Evolutionary conservation across 768 basidiomycete species (phyloP), one percentile per base, ranked within the genome.

Genomic region (Naganishia vaughanmartiniae): DNA sequence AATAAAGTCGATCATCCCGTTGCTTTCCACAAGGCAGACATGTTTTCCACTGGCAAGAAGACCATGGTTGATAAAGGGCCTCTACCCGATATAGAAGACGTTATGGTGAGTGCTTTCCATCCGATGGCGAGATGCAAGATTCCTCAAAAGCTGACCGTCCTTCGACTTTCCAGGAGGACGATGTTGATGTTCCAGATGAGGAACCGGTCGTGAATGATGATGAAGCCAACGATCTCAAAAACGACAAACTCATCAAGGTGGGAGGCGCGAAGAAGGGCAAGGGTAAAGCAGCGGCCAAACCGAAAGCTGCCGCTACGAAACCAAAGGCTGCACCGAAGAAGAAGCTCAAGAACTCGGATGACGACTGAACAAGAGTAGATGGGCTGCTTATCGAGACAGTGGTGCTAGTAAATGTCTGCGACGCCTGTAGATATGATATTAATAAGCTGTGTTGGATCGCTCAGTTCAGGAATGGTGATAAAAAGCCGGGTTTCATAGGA

Each of bases 51-150:
- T 11, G 90, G 90, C 21, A 92, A 90, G 78, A 94, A 92, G 86
- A 94, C 90, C 76, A 84, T 94, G 46, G 86, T 87, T 0, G 82
- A 81, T 54, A 73, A 65, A 11, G 90, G 87, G 4, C 86, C 90
- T 5, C 87, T 87, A 12, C 93, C 95, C 0, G 95, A 98, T 82
- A 84, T 93, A 24, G 95, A 97, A 78, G 95, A 98, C 63, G 93
- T 89, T 73, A 92, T 91, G 73, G 89, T 91, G 73, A 77, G 87
- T 82, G 4, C 34, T 60, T 21, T 24, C 39, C 36, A 28, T 68
- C 67, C 1, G 72, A 66, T 9, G 10, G 10, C 48, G 14, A n/a
- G 48, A 4, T 4, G 12, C 72, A 67, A 9, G 57, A 46, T n/a
- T 54, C 39, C 24, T 42, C 66, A 26, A 67, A 42, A 53, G 30